These are phyloP conservation scores for Scutellaria barbata DNA, from an alignment of 257 asterid species.

Conservation along the genomic window DNA sequence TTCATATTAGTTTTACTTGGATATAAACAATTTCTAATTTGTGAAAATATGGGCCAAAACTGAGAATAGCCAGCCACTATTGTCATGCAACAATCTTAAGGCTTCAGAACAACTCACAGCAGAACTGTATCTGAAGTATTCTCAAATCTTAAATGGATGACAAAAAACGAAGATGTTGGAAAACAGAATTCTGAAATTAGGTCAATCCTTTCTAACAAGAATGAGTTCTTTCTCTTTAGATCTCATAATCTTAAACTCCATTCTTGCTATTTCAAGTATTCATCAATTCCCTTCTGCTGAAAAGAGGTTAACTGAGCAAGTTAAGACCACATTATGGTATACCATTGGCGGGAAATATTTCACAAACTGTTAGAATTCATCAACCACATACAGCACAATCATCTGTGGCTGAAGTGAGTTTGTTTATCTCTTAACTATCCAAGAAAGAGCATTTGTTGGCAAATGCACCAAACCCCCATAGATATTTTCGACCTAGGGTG, in stretches of 20 bases:
- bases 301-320: background rate
- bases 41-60: background rate
- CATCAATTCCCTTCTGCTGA: background rate
- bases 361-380: background rate
- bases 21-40: conserved; percentile 13
- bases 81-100: conserved; percentile 20
- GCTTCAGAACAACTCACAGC: conserved; percentile 18
- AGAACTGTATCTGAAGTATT: background rate
- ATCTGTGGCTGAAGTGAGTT: conserved; percentile 2
- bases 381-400: background rate
- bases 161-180: background rate
- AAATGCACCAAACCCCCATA: no score
- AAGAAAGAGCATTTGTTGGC: conserved; percentile 5
- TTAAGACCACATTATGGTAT: background rate
- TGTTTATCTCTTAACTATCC: conserved; percentile 11
- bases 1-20: background rate
- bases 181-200: background rate
- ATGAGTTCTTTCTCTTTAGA: background rate
- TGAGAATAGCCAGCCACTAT: background rate
- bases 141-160: background rate
- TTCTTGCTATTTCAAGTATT: conserved; percentile 3
- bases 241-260: background rate
- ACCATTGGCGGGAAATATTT: conserved; percentile 3
- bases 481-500: no score
- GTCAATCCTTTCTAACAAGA: background rate